Percentiles rank a stretch among this genome's conserved stretches.
phyloP scores from a whole-genome alignment of 164 flowering plant species.

The Chimonanthus salicifolius region DNA sequence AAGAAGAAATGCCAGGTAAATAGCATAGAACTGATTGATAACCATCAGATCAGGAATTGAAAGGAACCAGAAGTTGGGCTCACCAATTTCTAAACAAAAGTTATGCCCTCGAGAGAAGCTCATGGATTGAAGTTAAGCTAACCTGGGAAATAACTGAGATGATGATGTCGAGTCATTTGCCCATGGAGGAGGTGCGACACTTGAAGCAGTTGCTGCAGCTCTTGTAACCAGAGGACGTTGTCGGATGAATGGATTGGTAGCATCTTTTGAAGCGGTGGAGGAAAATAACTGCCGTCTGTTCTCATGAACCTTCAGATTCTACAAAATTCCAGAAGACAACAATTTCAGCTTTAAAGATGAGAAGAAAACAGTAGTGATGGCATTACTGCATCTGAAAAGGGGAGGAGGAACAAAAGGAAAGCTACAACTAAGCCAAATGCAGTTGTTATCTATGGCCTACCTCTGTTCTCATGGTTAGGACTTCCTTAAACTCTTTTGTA shows the following conservation, averaged over 20 bases:
- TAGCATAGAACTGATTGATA: not conserved
- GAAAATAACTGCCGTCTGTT: conserved; percentile 88
- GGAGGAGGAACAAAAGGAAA: not conserved
- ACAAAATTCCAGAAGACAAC: conserved; percentile 17
- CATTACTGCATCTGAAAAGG: not conserved
- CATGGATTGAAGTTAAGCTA: conserved; percentile 8
- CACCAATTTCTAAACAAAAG: not conserved
- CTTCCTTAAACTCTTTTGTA: conserved; percentile 96
- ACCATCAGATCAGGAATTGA: not conserved
- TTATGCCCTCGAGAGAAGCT: not conserved
- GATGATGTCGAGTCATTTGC: conserved; percentile 63
- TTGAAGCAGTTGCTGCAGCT: conserved; percentile 43
- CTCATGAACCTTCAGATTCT: conserved; percentile 89
- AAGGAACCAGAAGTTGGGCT: not conserved
- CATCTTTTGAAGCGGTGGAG: conserved; percentile 67
- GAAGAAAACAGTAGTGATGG: not conserved
- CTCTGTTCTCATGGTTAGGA: conserved; percentile 97
- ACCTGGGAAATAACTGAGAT: conserved; percentile 59
- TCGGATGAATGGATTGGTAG: conserved; percentile 84
- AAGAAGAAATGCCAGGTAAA: no score
- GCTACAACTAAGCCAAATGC: not conserved
- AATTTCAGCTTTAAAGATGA: conserved; percentile 6
- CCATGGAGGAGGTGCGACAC: conserved; percentile 78
- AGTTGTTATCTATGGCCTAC: conserved; percentile 22
- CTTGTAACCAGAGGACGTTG: conserved; percentile 83